Conservation (phyloP, 2,329 filamentous ascomycete species). For the Sporothrix humicola region DNA sequence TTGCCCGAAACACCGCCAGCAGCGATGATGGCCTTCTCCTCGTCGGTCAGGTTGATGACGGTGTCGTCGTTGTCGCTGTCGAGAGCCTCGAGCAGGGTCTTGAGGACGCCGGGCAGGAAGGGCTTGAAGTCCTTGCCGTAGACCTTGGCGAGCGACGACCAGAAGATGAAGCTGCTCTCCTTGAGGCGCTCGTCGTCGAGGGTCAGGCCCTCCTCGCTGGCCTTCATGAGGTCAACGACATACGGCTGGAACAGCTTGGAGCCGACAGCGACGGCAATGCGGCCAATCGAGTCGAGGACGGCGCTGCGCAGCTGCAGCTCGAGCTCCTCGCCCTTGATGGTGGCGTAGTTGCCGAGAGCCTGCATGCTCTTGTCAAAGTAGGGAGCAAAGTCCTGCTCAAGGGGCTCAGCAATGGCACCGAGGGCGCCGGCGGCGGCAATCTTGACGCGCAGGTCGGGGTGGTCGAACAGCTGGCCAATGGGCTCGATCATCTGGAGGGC, state of each 20-base stretch:
- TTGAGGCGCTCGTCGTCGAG: constrained; percentile 89
- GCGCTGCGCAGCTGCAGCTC: constrained; percentile 88
- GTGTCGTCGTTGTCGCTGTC: constrained; percentile 89
- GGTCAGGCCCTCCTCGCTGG: constrained; percentile 87
- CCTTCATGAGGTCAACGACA: constrained; percentile 86
- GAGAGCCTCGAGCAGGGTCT: constrained; percentile 81
- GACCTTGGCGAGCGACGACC: constrained; percentile 92
- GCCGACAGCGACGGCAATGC: constrained; percentile 88
- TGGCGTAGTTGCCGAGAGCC: constrained; percentile 81
- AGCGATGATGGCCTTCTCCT: constrained; percentile 74
- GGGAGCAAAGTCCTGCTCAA: constrained; percentile 82
- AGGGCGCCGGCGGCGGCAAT: constrained; percentile 86
- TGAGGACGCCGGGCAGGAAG: constrained; percentile 78
- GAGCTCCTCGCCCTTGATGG: constrained; percentile 86
- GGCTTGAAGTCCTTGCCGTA: constrained; percentile 84
- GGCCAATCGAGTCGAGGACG: constrained; percentile 90
- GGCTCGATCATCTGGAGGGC: constrained; percentile 82
- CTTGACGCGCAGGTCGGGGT: constrained; percentile 89
- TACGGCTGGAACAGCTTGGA: constrained; percentile 86
- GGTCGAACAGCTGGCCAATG: constrained; percentile 80
- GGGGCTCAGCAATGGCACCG: constrained; percentile 85
- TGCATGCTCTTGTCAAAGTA: constrained; percentile 92
- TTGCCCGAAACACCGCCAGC: constrained; percentile 30
- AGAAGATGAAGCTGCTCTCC: constrained; percentile 96
- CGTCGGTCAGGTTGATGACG: constrained; percentile 75